Base-by-base conservation (phyloP, 1,284 basidiomycete species). In the Leccinum pachyderme region DNA sequence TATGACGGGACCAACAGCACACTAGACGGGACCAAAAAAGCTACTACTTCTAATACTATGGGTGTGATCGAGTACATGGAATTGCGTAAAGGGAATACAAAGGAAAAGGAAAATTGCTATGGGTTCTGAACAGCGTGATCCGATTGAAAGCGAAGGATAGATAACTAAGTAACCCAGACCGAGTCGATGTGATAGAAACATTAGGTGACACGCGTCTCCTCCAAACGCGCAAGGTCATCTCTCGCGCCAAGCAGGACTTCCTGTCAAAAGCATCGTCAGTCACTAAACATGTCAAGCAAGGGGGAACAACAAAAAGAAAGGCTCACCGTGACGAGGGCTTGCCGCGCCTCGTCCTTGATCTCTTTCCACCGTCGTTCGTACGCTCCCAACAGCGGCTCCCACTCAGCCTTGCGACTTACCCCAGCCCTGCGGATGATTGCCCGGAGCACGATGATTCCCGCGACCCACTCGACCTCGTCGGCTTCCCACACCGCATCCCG, bases 381-480 rank as follows among this genome's bases (percentile, higher is more conserved):
- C 6, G 73, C 75, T 35, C 74, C 72, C 61, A 83, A 53, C 18
- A 84, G 58, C 32, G 76, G 75, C 53, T 78, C 79, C 61, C 81
- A 82, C 54, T 81, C 78, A 39, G 74, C 73, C 59, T 77, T 71
- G 58, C 75, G 72, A 57, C 72, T 67, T 41, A 73, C 61, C 56
- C 76, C 75, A 0, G 74, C 73, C 37, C 76, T 78, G 51, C 80
- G 69, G 52, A 82, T 83, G 45, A 84, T 73, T 31, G 79, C 78
- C 8, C 79, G 69, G 47, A 84, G 62, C 18, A 84, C 75, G 58
- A 77, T 79, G 39, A 81, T 77, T 4, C 82, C 82, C 6, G 82
- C 81, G 9, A 82, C 80, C 82, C 82, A 84, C 61, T 84, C 82
- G 43, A 82, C 82, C 61, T 84, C 82, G 55, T 84, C 82, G 0